Evolutionary conservation across 208 protist genomes (phyloP).

Genomic region (Leishmania guyanensis): DNA sequence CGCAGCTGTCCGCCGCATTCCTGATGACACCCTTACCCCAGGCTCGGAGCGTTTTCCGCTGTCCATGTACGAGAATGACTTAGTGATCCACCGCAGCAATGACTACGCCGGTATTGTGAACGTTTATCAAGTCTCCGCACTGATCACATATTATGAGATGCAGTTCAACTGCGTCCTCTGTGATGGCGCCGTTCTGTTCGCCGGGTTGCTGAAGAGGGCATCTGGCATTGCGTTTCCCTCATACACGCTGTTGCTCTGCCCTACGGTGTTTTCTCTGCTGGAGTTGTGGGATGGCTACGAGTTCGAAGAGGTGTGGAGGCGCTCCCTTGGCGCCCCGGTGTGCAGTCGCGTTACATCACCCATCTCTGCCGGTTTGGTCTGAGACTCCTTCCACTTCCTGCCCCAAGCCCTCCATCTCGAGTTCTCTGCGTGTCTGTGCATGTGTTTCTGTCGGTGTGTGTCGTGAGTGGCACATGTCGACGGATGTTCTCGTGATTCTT

Average conservation of each 20-base stretch:
- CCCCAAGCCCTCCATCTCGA: neutral
- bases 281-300: conserved; percentile 82
- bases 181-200: conserved; percentile 60
- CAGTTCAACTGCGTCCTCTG: conserved; percentile 66
- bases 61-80: conserved; percentile 20
- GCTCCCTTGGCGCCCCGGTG: conserved; percentile 11
- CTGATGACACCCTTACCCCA: neutral
- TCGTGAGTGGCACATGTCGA: no score
- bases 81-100: conserved; percentile 40
- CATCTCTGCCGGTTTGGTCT: conserved; percentile 20
- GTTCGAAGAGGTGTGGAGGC: conserved; percentile 50
- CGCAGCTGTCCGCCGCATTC: neutral
- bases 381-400: neutral
- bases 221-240: conserved; percentile 69
- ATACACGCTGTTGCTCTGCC: conserved; percentile 75
- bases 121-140: conserved; percentile 66
- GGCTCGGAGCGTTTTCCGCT: conserved; percentile 1
- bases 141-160: conserved; percentile 77
- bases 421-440: conserved; percentile 1
- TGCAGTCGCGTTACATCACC: conserved; percentile 16
- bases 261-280: conserved; percentile 70
- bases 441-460: neutral
- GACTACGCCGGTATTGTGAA: conserved; percentile 47
- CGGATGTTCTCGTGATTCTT: neutral
- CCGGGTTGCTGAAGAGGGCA: conserved; percentile 32